Base-by-base conservation (phyloP, 768 basidiomycete species). In the Trametes cubensis region DNA sequence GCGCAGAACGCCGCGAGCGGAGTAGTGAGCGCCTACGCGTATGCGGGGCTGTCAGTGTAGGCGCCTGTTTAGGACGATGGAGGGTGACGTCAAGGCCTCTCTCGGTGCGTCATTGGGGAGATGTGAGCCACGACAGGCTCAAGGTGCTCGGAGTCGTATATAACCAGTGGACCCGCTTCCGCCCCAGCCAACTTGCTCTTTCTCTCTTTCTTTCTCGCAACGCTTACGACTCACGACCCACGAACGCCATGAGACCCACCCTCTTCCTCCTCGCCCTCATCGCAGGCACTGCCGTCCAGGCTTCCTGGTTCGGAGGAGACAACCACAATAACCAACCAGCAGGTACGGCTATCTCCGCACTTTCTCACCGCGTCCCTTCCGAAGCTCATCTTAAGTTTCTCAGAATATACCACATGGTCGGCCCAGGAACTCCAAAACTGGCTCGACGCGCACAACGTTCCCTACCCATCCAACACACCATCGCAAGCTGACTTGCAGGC, bases 371-470 rank as follows among this genome's bases (percentile, higher is more conserved):
- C 20, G 54, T 41, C 14, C 17, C n/a, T 28, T 50, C 40, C 38
- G 30, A 23, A 20, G 30, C 52, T 62, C 42, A 81, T 67, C 56
- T 48, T 44, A 63, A 4, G 49, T 41, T 30, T 64, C 47, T 59
- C 69, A 70, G 79, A 77, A 61, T 80, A 77, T 51, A 64, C 70
- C 25, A 72, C 66, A 54, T 94, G 92, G 93, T 85, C 88, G 2
- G 71, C 81, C 26, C 73, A 79, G 11, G 80, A 93, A 63, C 81
- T 94, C 28, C 78, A 81, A 62, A 72, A 80, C 34, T 93, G 90
- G 88, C 85, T 94, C 57, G 78, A 84, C 46, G 80, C 84, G 0
- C 87, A 89, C 74, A 80, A 81, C 60, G 79, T 92, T 69, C 75
- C 80, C 4, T 72, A 85, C 20, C 85, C 78, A n/a, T 73, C 76